These are phyloP conservation scores for Xylaria cubensis DNA, from an alignment of 495 filamentous ascomycete genomes.

Conservation along the genomic window DNA sequence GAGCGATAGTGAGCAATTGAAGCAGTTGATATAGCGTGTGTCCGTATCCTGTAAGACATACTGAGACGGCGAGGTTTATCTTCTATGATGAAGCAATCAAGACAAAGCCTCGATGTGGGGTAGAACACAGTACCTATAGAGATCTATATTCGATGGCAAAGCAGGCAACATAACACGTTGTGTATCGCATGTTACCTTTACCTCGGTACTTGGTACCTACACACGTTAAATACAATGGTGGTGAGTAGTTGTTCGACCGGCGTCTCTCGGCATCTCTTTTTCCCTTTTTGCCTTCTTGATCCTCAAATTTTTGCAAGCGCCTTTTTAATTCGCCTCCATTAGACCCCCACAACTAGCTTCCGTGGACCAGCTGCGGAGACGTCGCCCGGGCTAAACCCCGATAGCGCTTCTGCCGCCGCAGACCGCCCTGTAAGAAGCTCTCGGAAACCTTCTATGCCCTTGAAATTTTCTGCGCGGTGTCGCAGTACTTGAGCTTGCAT, in stretches of 20 bases:
- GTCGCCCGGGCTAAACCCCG: neutral
- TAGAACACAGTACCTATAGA: too few relatives aligned
- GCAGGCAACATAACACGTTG: too few relatives aligned
- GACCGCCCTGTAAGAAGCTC: slow-evolving; percentile 45
- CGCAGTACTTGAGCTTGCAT: slow-evolving; percentile 26
- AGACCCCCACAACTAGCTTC: neutral
- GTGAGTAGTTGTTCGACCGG: neutral
- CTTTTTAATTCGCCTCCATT: slow-evolving; percentile 1
- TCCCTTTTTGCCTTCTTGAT: neutral
- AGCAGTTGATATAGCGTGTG: too few relatives aligned
- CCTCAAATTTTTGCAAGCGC: neutral
- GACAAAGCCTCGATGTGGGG: too few relatives aligned
- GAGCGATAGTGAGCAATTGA: too few relatives aligned
- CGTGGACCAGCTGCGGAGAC: slow-evolving; percentile 16
- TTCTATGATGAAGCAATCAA: neutral
- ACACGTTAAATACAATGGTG: too few relatives aligned
- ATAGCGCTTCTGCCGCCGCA: slow-evolving; percentile 34
- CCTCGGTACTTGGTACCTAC: neutral
- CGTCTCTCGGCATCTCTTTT: neutral
- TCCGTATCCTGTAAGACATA: too few relatives aligned
- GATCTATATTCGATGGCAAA: neutral
- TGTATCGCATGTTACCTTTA: too few relatives aligned
- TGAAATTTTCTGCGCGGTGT: slow-evolving; percentile 33
- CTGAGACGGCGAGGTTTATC: too few relatives aligned
- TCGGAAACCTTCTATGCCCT: slow-evolving; percentile 40